These are phyloP conservation scores for Starmerella vaccinii DNA, from an alignment of 805 yeast species.

Conservation along the genomic window DNA sequence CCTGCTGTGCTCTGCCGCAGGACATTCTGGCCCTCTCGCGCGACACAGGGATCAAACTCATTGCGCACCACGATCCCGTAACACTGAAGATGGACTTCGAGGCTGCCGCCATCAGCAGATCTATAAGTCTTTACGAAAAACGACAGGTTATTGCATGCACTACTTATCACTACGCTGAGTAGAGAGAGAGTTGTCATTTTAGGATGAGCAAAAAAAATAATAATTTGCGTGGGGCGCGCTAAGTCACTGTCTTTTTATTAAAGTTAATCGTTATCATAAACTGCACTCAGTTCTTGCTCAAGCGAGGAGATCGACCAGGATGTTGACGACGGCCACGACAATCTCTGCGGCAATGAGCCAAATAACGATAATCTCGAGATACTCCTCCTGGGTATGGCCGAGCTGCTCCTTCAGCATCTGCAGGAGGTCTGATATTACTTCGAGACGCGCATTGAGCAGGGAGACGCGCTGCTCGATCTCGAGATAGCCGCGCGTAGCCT, in stretches of 20 bases:
- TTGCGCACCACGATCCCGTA: slow-evolving; percentile 30
- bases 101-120: background rate
- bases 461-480: slow-evolving; percentile 93
- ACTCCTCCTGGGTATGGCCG: slow-evolving; percentile 87
- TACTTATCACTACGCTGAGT: background rate
- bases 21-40: slow-evolving; percentile 27
- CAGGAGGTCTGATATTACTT: slow-evolving; percentile 82
- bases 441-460: slow-evolving; percentile 78
- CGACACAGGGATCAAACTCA: slow-evolving; percentile 25
- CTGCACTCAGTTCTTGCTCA: background rate
- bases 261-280: too few relatives aligned
- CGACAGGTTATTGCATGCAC: slow-evolving; percentile 5
- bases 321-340: slow-evolving; percentile 73
- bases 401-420: slow-evolving; percentile 96
- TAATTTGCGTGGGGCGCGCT: too few relatives aligned
- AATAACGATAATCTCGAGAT: slow-evolving; percentile 81
- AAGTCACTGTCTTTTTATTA: too few relatives aligned
- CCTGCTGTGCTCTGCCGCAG: slow-evolving; percentile 32
- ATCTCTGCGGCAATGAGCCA: slow-evolving; percentile 88
- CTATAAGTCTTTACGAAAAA: slow-evolving; percentile 1
- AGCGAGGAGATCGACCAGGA: slow-evolving; percentile 34
- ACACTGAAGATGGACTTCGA: background rate
- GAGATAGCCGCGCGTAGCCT: slow-evolving; percentile 88
- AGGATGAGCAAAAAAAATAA: too few relatives aligned
- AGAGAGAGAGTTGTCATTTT: background rate